phyloP scores from a whole-genome alignment of 352 stramenopile genomes.

The Aphanomyces invadans region DNA sequence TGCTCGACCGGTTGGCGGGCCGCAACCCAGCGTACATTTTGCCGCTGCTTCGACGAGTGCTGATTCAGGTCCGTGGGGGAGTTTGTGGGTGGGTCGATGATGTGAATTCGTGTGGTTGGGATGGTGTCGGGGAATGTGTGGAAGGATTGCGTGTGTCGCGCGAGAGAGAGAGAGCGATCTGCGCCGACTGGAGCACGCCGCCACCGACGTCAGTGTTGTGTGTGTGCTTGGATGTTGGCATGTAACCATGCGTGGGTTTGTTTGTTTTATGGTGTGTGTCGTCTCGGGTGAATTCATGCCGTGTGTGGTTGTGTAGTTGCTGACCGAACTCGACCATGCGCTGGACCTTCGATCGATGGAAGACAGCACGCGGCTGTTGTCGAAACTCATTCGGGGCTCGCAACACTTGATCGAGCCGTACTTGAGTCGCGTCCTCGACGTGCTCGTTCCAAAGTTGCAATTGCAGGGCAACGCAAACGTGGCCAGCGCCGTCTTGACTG shows the following conservation, averaged over 20 bases:
- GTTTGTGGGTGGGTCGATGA: too few species aligned
- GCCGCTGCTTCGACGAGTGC: conserved; percentile 87
- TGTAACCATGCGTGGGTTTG: too few species aligned
- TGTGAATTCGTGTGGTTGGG: too few species aligned
- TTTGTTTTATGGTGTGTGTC: too few species aligned
- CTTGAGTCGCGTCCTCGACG: conserved; percentile 50
- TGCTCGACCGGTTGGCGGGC: conserved; percentile 90
- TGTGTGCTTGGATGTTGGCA: too few species aligned
- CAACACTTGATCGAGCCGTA: conserved; percentile 86
- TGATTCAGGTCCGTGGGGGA: conserved; percentile 60
- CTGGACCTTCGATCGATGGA: conserved; percentile 80
- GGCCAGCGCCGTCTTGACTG: conserved; percentile 63
- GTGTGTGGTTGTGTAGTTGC: conserved; percentile 43
- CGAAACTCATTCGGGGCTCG: conserved; percentile 65
- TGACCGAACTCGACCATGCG: conserved; percentile 93
- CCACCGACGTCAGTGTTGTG: too few species aligned
- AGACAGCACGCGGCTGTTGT: conserved; percentile 82
- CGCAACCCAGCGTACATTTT: conserved; percentile 95
- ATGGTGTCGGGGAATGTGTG: too few species aligned
- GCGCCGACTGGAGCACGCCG: too few species aligned
- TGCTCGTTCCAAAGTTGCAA: conserved; percentile 82
- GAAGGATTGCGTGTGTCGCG: too few species aligned
- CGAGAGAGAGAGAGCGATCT: too few species aligned
- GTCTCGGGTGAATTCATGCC: too few species aligned
- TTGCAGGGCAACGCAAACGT: conserved; percentile 66